phyloP scores from a whole-genome alignment of 2,329 filamentous ascomycete genomes.

The Aureobasidium lini region DNA sequence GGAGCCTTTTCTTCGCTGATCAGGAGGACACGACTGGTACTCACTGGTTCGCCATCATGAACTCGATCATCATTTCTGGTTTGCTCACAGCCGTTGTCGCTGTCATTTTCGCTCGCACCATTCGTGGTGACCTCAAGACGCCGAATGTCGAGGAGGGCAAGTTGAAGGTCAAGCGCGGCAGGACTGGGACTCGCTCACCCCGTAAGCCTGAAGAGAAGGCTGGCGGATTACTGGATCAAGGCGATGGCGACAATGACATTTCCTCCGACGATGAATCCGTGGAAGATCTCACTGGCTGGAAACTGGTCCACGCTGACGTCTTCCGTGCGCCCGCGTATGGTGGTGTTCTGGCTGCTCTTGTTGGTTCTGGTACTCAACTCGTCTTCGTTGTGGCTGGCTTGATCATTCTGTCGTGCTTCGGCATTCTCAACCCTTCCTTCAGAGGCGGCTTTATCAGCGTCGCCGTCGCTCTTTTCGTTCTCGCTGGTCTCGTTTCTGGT shows the following conservation, averaged over 20 bases:
- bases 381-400: conserved; percentile 73
- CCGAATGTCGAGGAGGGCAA: conserved; percentile 61
- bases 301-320: conserved; percentile 79
- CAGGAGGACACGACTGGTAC: conserved; percentile 74
- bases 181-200: conserved; percentile 30
- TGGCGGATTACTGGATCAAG: conserved; percentile 54
- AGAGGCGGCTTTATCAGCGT: conserved; percentile 85
- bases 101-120: conserved; percentile 72
- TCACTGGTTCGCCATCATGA: conserved; percentile 83
- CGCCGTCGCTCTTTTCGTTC: conserved; percentile 72
- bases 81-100: conserved; percentile 71
- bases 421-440: conserved; percentile 77
- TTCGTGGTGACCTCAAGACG: conserved; percentile 66
- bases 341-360: conserved; percentile 66
- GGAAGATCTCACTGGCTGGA: conserved; percentile 83
- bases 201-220: conserved; percentile 46
- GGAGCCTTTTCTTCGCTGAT: conserved; percentile 86
- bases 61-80: conserved; percentile 76
- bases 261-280: conserved; percentile 61
- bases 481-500: conserved; percentile 76
- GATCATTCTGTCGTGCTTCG: conserved; percentile 61
- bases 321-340: conserved; percentile 68
- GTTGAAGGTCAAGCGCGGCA: conserved; percentile 37
- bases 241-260: conserved; percentile 11
- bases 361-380: conserved; percentile 81